Evolutionary conservation across 2,329 filamentous ascomycete genomes (phyloP), one percentile per base, ranked within the genome.

Genomic region (Talaromyces sp.): DNA sequence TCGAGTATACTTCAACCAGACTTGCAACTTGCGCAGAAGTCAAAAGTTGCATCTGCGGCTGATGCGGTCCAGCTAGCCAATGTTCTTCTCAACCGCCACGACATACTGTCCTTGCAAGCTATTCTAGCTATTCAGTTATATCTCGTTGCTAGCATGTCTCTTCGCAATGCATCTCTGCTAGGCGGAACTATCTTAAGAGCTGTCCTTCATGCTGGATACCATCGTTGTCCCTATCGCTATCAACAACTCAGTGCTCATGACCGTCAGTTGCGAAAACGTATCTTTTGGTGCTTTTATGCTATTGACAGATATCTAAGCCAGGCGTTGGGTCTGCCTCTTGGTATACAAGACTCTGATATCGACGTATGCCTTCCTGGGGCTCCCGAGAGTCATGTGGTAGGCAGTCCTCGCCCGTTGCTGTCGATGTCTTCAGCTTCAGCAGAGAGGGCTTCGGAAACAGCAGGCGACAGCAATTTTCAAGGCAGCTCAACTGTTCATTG

Each of bases 151-250:
- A 75, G 67, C 3, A 78, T 81, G 74, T 78, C 78, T 1, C 70
- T 81, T 6, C 74, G 78, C 21, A 73, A 75, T 7, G 79, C 79
- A 0, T 80, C 78, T 0, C 78, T 76, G 0, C 71, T 81, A 5
- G 76, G 77, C 22, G 79, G 80, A 4, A 71, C 76, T 19, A 68
- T 81, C 6, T 67, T 77, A 3, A 76, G 78, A 43, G 73, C 76
- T 5, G 73, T 81, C 48, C 77, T 78, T 22, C 78, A 81, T 61
- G 74, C 78, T 1, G 80, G 80, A 4, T 70, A 81, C 6, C 79
- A 82, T 62, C 72, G 80, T 2, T 81, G 80, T 61, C 80, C 80
- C 0, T 76, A 78, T 57, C 77, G 80, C 6, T 82, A 81, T 59
- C 69, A 70, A 9, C 72, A 80, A 53, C 70, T 81, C 9, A 73